These are phyloP conservation scores for Boletus subparvulus DNA, from an alignment of 768 basidiomycete genomes.

Conservation along the genomic window DNA sequence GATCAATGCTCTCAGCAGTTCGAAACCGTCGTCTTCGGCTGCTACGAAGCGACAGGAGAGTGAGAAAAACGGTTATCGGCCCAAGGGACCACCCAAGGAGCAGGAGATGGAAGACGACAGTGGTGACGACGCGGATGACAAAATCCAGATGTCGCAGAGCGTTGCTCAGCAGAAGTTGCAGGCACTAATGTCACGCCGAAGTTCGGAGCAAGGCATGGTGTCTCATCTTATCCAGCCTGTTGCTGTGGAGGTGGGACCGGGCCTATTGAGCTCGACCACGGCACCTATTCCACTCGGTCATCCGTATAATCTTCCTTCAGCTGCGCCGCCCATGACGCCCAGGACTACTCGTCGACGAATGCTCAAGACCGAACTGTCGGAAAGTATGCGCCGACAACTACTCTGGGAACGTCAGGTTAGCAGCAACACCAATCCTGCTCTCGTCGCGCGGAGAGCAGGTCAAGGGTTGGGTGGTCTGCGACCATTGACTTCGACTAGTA, in stretches of 20 bases:
- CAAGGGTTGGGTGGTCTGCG: constrained; percentile 33
- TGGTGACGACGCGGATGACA: constrained; percentile 49
- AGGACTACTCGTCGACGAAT: constrained; percentile 82
- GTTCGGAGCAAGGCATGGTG: constrained; percentile 29
- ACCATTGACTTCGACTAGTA: constrained; percentile 35
- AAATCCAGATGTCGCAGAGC: constrained; percentile 60
- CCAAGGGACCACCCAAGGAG: constrained; percentile 62
- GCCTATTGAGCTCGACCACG: constrained; percentile 31
- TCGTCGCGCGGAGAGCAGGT: constrained; percentile 30
- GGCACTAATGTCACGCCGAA: constrained; percentile 51
- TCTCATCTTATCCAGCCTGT: constrained; percentile 24
- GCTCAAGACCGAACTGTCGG: constrained; percentile 82
- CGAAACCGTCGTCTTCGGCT: constrained; percentile 25
- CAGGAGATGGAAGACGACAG: constrained; percentile 69
- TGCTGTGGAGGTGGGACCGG: constrained; percentile 15
- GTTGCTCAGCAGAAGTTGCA: constrained; percentile 68
- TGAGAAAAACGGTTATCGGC: constrained; percentile 50
- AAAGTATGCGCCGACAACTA: constrained; percentile 76
- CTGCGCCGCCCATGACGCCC: constrained; percentile 71
- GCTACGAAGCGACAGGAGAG: constrained; percentile 26
- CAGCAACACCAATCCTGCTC: constrained; percentile 45
- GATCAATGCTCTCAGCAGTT: constrained; percentile 39
- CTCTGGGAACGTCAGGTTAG: constrained; percentile 79
- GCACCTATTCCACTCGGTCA: constrained; percentile 60
- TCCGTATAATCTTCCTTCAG: constrained; percentile 73